These are phyloP conservation scores for Kodamaea kakaduensis DNA, from an alignment of 805 yeast species.

Conservation along the genomic window DNA sequence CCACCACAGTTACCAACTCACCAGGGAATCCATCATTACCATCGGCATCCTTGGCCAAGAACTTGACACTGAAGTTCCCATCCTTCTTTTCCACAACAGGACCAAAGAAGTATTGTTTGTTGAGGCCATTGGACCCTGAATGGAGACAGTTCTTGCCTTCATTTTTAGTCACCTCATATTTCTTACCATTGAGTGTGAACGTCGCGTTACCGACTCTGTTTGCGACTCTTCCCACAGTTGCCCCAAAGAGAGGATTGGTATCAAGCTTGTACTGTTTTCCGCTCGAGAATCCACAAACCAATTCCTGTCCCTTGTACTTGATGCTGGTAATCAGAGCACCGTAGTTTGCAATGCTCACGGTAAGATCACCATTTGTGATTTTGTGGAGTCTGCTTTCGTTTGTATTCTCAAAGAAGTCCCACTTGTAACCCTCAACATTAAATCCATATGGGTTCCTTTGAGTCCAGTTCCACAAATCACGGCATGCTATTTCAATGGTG, in stretches of 20 bases:
- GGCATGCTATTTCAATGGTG: constrained; percentile 59
- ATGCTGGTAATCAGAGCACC: constrained; percentile 51
- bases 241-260: constrained; percentile 53
- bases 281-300: constrained; percentile 38
- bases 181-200: constrained; percentile 38
- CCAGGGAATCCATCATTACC: constrained; percentile 61
- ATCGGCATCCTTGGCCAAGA: constrained; percentile 41
- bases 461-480: constrained; percentile 78
- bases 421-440: constrained; percentile 28
- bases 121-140: constrained; percentile 52
- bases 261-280: constrained; percentile 26
- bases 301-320: constrained; percentile 33
- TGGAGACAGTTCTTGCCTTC: constrained; percentile 46
- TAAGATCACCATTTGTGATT: constrained; percentile 28
- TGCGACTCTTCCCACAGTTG: constrained; percentile 63
- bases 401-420: constrained; percentile 25
- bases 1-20: constrained; percentile 43
- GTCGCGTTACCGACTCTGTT: constrained; percentile 51
- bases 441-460: constrained; percentile 63
- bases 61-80: constrained; percentile 32
- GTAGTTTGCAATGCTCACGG: constrained; percentile 43
- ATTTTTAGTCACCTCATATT: constrained; percentile 40
- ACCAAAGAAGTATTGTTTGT: constrained; percentile 48
- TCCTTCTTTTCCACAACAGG: constrained; percentile 43
- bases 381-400: constrained; percentile 35